These are phyloP conservation scores for Ascobolus immersus DNA, from an alignment of 495 filamentous ascomycete species.

Conservation along the genomic window DNA sequence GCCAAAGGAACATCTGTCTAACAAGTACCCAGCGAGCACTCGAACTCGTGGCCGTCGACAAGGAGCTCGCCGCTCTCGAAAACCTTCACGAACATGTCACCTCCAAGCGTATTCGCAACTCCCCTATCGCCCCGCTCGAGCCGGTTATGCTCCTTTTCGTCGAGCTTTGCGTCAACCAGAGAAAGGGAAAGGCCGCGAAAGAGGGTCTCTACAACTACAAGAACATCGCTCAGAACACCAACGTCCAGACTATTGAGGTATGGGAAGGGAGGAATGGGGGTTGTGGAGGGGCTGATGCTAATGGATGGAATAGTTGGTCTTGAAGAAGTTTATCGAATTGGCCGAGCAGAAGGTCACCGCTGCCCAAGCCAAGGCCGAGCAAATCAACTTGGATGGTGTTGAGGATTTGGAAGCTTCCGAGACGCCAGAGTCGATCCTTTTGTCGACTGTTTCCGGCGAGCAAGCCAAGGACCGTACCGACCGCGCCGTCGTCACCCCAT, in stretches of 20 bases:
- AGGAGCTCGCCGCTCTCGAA: constrained; percentile 69
- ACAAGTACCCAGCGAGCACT: constrained; percentile 41
- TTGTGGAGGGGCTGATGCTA: constrained; percentile 9
- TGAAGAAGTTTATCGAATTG: constrained; percentile 92
- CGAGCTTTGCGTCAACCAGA: constrained; percentile 82
- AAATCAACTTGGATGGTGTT: constrained; percentile 68
- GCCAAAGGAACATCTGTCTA: background rate
- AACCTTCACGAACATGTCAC: constrained; percentile 98
- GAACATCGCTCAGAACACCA: constrained; percentile 97
- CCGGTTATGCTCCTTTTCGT: constrained; percentile 96
- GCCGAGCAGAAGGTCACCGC: constrained; percentile 88
- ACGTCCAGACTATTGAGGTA: constrained; percentile 92
- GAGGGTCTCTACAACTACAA: constrained; percentile 98
- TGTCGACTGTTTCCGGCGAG: constrained; percentile 93
- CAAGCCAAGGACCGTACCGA: constrained; percentile 92
- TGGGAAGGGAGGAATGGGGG: constrained; percentile 5
- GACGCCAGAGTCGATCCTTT: constrained; percentile 90
- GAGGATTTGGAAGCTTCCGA: constrained; percentile 93
- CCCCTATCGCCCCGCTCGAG: constrained; percentile 85
- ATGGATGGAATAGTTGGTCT: constrained; percentile 35
- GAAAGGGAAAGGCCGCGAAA: constrained; percentile 93
- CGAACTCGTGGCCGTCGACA: constrained; percentile 92
- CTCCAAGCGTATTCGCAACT: constrained; percentile 89
- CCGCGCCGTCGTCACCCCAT: constrained; percentile 90
- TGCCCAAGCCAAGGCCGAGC: constrained; percentile 86